phyloP scores from a whole-genome alignment of 768 basidiomycete genomes.

The Pulveroboletus sp. region DNA sequence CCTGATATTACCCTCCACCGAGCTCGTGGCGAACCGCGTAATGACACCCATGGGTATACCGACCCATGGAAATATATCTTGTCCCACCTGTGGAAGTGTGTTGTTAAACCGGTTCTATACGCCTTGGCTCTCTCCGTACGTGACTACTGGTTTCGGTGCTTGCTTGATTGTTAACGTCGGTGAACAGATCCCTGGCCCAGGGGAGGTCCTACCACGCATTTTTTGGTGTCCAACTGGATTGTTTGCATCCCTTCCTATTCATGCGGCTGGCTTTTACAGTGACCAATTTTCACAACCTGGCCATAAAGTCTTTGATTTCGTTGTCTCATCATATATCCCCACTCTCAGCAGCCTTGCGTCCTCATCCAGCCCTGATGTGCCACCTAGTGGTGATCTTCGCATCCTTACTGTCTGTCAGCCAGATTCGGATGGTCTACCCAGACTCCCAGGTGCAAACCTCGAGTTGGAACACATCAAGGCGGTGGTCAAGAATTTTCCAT shows the following conservation, averaged over 20 bases:
- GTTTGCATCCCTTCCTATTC: not conserved
- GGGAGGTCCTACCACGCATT: not conserved
- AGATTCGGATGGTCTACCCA: not conserved
- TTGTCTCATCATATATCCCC: no score
- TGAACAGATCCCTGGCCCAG: no score
- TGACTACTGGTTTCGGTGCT: not conserved
- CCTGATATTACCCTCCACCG: not conserved
- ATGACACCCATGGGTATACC: no score
- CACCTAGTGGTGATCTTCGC: not conserved
- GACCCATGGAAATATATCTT: not conserved
- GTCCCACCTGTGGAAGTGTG: not conserved
- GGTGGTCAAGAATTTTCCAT: not conserved
- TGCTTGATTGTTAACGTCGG: no score
- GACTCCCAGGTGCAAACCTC: conserved; percentile 2
- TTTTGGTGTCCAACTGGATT: not conserved
- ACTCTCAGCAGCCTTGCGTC: conserved; percentile 9
- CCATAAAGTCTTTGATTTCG: not conserved
- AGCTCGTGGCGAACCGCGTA: no score
- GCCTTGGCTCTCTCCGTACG: not conserved
- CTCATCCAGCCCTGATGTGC: no score
- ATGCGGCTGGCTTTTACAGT: not conserved
- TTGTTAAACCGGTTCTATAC: not conserved
- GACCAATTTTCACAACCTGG: not conserved
- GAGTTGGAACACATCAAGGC: conserved; percentile 21
- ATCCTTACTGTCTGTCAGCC: conserved; percentile 15